Conservation (phyloP, 2,329 filamentous ascomycete species). For the Hymenoscyphus occultus region DNA sequence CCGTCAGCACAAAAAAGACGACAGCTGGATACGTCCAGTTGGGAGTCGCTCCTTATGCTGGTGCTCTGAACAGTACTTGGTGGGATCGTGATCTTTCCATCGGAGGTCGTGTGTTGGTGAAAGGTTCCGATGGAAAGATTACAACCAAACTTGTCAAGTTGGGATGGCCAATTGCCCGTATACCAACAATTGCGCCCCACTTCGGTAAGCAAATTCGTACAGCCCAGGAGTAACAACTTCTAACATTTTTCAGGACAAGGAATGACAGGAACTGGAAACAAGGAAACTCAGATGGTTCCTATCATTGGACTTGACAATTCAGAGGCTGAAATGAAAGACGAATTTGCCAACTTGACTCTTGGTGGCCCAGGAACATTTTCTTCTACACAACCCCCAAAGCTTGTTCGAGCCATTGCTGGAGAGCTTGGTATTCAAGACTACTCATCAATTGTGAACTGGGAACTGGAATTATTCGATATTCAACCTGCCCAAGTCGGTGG, state of each 20-base stretch:
- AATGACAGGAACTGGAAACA: constrained; percentile 67
- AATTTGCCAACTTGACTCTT: constrained; percentile 33
- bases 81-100: constrained; percentile 95
- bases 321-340: constrained; percentile 25
- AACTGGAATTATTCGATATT: constrained; percentile 89
- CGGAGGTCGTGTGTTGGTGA: constrained; percentile 83
- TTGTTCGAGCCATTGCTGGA: constrained; percentile 78
- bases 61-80: constrained; percentile 85
- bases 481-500: constrained; percentile 83
- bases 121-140: constrained; percentile 72
- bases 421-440: constrained; percentile 73
- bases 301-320: constrained; percentile 85
- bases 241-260: constrained; percentile 36
- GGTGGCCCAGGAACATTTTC: constrained; percentile 57
- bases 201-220: constrained; percentile 57
- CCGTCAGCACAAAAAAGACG: constrained; percentile 78
- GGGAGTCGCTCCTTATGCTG: constrained; percentile 89
- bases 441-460: constrained; percentile 85
- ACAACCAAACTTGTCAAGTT: constrained; percentile 81
- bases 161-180: constrained; percentile 72
- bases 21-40: constrained; percentile 86
- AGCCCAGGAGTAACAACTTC: background rate
- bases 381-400: constrained; percentile 76
- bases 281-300: constrained; percentile 90
- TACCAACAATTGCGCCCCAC: constrained; percentile 90